Evolutionary conservation across 345 rosid genomes (phyloP).

Genomic region (Draba incana): DNA sequence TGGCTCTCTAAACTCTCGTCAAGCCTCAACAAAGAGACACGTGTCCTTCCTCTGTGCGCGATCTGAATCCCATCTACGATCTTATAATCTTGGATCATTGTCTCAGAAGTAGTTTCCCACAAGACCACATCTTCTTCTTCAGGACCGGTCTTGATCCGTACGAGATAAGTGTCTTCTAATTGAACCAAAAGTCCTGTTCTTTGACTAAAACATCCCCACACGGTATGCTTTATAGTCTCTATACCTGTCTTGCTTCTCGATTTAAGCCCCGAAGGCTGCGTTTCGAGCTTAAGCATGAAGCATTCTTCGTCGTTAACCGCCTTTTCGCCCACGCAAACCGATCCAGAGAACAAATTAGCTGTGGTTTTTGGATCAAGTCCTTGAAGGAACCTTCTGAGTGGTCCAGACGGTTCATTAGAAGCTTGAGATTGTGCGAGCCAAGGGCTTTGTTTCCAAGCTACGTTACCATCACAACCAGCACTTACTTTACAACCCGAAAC

Average conservation of each 20-base stretch:
- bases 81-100: constrained; percentile 67
- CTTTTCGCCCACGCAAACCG: constrained; percentile 75
- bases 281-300: constrained; percentile 72
- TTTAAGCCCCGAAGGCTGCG: constrained; percentile 53
- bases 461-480: constrained; percentile 91
- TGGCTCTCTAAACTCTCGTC: constrained; percentile 64
- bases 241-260: constrained; percentile 64
- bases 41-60: constrained; percentile 73
- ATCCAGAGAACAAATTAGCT: constrained; percentile 64
- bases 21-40: constrained; percentile 60
- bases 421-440: constrained; percentile 85
- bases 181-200: constrained; percentile 82
- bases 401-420: constrained; percentile 82
- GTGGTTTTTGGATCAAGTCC: constrained; percentile 92
- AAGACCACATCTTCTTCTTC: constrained; percentile 53
- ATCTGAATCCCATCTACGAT: constrained; percentile 79
- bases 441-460: constrained; percentile 96
- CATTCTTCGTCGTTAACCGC: constrained; percentile 63
- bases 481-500: constrained; percentile 89
- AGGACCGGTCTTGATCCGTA: constrained; percentile 53
- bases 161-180: constrained; percentile 72
- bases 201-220: constrained; percentile 93
- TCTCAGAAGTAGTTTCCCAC: constrained; percentile 90
- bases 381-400: constrained; percentile 82
- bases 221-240: constrained; percentile 70